Percentiles rank a stretch among this genome's conserved stretches.
Conservation (phyloP, 768 basidiomycete genomes). For the Tylopilus vinaceipallidus region DNA sequence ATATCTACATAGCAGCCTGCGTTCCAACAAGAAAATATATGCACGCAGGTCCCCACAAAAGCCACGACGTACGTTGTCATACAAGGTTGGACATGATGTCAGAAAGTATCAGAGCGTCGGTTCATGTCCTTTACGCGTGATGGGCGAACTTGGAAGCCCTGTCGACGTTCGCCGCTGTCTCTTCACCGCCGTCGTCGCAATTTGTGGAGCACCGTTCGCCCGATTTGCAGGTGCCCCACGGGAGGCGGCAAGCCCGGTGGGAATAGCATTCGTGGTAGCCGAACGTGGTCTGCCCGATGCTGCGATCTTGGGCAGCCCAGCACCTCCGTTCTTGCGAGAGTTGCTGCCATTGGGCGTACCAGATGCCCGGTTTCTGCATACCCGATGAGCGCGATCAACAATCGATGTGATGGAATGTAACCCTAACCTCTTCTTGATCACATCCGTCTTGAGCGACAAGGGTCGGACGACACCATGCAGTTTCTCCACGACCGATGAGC, state of each 20-base stretch:
- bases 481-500: constrained; percentile 57
- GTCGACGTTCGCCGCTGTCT: constrained; percentile 78
- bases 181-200: constrained; percentile 54
- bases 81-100: not conserved
- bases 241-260: constrained; percentile 44
- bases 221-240: constrained; percentile 37
- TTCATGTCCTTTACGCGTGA: constrained; percentile 32
- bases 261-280: constrained; percentile 57
- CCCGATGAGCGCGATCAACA: not conserved
- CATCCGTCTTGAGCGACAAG: constrained; percentile 92
- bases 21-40: constrained; percentile 35
- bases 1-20: constrained; percentile 34
- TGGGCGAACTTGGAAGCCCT: constrained; percentile 41
- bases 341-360: constrained; percentile 60
- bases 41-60: constrained; percentile 20
- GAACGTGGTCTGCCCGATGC: constrained; percentile 72
- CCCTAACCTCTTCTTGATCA: constrained; percentile 94
- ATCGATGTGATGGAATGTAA: not conserved
- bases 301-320: constrained; percentile 72
- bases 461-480: constrained; percentile 94
- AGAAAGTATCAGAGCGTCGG: constrained; percentile 13
- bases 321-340: constrained; percentile 55
- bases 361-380: constrained; percentile 72
- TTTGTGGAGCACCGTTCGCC: constrained; percentile 17
- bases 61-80: constrained; percentile 12